Conservation (phyloP, 1,139 yeast genomes). For the Geotrichum klebahnii region DNA sequence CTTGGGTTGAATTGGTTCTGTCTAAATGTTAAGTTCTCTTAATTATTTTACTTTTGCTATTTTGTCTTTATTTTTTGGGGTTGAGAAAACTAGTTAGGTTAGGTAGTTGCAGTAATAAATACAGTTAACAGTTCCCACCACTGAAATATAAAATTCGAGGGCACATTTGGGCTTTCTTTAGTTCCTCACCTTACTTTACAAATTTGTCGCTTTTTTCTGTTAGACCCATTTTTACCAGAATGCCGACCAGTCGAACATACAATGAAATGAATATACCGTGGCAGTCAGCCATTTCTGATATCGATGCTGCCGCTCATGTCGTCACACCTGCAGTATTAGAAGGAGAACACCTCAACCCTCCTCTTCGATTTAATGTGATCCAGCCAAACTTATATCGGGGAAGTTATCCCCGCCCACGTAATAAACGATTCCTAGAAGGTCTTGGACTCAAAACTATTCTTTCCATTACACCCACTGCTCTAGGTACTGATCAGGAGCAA, state of each 20-base stretch:
- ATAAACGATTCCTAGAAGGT: slow-evolving; percentile 65
- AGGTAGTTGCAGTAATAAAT: too few relatives aligned
- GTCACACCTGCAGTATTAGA: background rate
- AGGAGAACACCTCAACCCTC: slow-evolving; percentile 46
- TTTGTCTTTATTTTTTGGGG: too few relatives aligned
- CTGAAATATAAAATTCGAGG: too few relatives aligned
- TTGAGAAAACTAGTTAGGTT: too few relatives aligned
- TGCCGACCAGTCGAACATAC: background rate
- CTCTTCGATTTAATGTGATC: slow-evolving; percentile 69
- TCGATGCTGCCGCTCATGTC: background rate
- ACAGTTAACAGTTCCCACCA: too few relatives aligned
- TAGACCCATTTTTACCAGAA: too few relatives aligned
- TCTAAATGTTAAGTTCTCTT: slow-evolving; percentile 6
- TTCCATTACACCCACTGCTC: slow-evolving; percentile 74
- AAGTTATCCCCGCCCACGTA: slow-evolving; percentile 75
- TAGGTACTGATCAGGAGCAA: slow-evolving; percentile 37
- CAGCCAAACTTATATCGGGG: slow-evolving; percentile 76
- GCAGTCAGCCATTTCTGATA: background rate
- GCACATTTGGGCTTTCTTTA: background rate
- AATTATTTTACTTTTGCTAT: background rate
- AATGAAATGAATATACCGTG: background rate
- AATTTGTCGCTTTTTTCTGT: background rate
- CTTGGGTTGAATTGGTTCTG: slow-evolving; percentile 32
- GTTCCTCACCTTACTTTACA: too few relatives aligned
- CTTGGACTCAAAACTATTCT: slow-evolving; percentile 67